A percentile compares a stretch with the other conserved stretches of the same genome.
Evolutionary conservation across 2,329 filamentous ascomycete genomes (phyloP).

Genomic region (Sporothrix euskadiensis): DNA sequence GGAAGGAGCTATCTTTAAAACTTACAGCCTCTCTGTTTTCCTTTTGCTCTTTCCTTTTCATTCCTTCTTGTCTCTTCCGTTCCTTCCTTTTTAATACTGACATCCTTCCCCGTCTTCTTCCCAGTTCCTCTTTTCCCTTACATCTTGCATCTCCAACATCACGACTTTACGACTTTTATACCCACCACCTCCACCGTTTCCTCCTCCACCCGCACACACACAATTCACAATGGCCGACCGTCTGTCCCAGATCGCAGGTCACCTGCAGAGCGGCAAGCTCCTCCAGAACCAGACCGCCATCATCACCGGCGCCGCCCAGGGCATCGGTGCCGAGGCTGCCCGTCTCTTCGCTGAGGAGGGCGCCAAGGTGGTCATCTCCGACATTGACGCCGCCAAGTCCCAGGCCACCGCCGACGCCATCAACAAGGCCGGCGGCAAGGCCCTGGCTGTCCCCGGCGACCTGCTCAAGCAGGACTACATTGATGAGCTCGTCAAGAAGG

Average conservation of each 20-base stretch:
- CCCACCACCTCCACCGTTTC: neutral
- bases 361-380: constrained; percentile 78
- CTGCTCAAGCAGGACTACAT: constrained; percentile 72
- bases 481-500: constrained; percentile 67
- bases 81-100: neutral
- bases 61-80: neutral
- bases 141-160: neutral
- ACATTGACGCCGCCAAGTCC: constrained; percentile 77
- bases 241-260: constrained; percentile 69
- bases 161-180: neutral
- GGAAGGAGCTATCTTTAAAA: constrained; percentile 5
- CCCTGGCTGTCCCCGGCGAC: constrained; percentile 74
- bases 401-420: constrained; percentile 68
- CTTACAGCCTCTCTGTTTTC: neutral
- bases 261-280: constrained; percentile 79
- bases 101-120: neutral
- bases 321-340: constrained; percentile 83
- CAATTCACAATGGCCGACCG: constrained; percentile 53
- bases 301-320: constrained; percentile 82
- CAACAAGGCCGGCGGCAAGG: constrained; percentile 64
- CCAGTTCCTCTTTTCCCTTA: neutral
- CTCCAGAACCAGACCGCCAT: constrained; percentile 81
- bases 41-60: neutral
- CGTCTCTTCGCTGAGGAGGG: constrained; percentile 84
- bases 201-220: neutral